A percentile compares a stretch with the other conserved stretches of the same genome.
These are phyloP conservation scores for Aspergillus wentii DNA, from an alignment of 495 filamentous ascomycete genomes.

Conservation along the genomic window DNA sequence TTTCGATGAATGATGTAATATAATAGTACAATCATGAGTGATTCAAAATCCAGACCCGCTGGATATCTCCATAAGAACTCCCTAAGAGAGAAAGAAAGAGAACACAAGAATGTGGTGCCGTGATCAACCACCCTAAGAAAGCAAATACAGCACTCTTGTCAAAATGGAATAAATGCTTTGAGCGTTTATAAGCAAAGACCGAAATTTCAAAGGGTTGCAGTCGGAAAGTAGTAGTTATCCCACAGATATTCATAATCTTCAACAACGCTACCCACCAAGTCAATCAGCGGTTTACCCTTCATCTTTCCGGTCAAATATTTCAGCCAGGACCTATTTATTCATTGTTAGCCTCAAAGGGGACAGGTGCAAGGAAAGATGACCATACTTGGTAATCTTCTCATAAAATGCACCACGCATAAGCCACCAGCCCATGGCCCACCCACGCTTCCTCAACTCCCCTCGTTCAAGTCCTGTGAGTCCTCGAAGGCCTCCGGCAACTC, in stretches of 20 bases:
- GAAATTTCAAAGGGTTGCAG: slow-evolving; percentile 59
- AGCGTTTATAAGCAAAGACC: background rate
- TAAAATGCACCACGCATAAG: slow-evolving; percentile 92
- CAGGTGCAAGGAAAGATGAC: too few relatives aligned
- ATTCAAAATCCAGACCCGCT: background rate
- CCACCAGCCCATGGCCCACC: slow-evolving; percentile 93
- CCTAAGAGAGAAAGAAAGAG: background rate
- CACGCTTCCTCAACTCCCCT: slow-evolving; percentile 79
- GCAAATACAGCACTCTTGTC: too few relatives aligned
- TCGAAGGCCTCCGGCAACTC: slow-evolving; percentile 59
- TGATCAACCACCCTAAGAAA: too few relatives aligned
- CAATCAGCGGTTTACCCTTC: slow-evolving; percentile 68
- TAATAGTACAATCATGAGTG: background rate
- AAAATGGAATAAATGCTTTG: too few relatives aligned
- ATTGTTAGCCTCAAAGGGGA: background rate
- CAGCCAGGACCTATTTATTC: slow-evolving; percentile 48
- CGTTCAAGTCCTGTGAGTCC: slow-evolving; percentile 78
- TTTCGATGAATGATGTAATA: too few relatives aligned
- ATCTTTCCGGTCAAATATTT: slow-evolving; percentile 60
- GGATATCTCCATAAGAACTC: slow-evolving; percentile 1
- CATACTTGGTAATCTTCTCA: slow-evolving; percentile 81
- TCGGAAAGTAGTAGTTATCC: slow-evolving; percentile 95
- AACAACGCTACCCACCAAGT: slow-evolving; percentile 73
- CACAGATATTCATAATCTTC: slow-evolving; percentile 97
- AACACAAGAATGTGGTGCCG: too few relatives aligned